Percentiles rank a stretch among this genome's conserved stretches.
Evolutionary conservation across 2,329 filamentous ascomycete species (phyloP).

Genomic region (Exophiala sp.): DNA sequence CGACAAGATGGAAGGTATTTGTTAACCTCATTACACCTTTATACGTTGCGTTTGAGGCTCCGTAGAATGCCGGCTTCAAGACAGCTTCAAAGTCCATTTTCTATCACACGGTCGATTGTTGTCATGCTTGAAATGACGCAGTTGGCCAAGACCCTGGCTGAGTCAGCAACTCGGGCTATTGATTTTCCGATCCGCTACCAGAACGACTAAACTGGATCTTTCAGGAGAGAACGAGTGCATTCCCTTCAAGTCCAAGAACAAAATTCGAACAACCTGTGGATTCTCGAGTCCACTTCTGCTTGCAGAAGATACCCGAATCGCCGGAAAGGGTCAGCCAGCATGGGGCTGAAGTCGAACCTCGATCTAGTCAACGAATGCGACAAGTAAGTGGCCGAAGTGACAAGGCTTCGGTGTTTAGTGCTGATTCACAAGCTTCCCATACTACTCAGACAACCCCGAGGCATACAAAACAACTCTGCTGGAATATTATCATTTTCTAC

Average conservation of each 20-base stretch:
- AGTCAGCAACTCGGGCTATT: neutral
- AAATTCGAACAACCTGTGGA: too few relatives aligned
- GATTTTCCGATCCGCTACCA: neutral
- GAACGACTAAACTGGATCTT: neutral
- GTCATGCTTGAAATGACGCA: neutral
- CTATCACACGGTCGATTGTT: neutral
- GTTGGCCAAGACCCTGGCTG: neutral
- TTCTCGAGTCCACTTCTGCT: too few relatives aligned
- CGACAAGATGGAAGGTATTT: too few relatives aligned
- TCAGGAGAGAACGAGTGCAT: too few relatives aligned
- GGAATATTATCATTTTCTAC: constrained; percentile 60
- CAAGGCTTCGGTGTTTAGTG: neutral
- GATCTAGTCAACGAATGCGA: constrained; percentile 55
- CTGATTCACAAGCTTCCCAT: constrained; percentile 61
- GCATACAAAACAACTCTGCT: constrained; percentile 50
- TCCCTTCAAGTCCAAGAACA: too few relatives aligned
- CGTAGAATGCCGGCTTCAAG: neutral
- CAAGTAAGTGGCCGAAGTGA: constrained; percentile 34
- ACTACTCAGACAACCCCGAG: constrained; percentile 56
- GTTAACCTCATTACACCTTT: too few relatives aligned
- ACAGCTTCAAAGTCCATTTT: neutral
- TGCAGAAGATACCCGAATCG: too few relatives aligned
- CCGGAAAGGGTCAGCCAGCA: constrained; percentile 1
- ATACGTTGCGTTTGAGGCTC: neutral
- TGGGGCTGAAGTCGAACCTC: constrained; percentile 42